These are phyloP conservation scores for Malania oleifera DNA, from an alignment of 164 flowering plant genomes.

Conservation along the genomic window DNA sequence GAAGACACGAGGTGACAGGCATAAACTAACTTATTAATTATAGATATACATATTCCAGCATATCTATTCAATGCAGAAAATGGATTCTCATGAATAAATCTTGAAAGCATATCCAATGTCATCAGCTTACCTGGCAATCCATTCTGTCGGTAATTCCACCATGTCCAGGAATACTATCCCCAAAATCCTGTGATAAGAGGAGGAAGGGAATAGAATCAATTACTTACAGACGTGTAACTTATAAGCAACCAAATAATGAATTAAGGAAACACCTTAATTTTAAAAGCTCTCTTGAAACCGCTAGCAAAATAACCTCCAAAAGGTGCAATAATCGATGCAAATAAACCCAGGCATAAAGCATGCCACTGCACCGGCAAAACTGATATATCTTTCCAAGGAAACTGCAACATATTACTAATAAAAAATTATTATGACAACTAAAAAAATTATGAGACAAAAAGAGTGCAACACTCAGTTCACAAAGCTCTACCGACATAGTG, in stretches of 20 bases:
- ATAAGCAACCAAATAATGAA: slow-evolving; percentile 4
- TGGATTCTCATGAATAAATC: neutral
- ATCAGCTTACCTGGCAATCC: slow-evolving; percentile 85
- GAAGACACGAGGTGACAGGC: no score
- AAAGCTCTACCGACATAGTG: no score
- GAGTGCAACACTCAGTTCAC: no score
- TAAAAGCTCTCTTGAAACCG: slow-evolving; percentile 95
- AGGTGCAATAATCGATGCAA: slow-evolving; percentile 97
- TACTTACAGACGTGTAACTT: neutral
- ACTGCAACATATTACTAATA: no score
- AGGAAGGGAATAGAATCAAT: neutral
- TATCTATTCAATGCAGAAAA: neutral
- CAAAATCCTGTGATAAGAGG: slow-evolving; percentile 67
- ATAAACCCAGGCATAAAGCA: slow-evolving; percentile 75
- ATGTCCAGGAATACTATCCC: slow-evolving; percentile 99
- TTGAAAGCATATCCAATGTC: neutral
- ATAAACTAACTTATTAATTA: no score
- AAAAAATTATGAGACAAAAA: no score
- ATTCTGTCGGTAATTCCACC: slow-evolving; percentile 99
- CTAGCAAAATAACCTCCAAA: slow-evolving; percentile 99
- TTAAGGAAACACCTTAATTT: slow-evolving; percentile 60
- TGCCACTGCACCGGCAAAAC: slow-evolving; percentile 93
- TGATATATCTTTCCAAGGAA: slow-evolving; percentile 77
- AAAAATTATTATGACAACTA: no score
- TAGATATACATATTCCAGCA: neutral